Evolutionary conservation across 2,329 filamentous ascomycete species (phyloP), one percentile per base, ranked within the genome.

Genomic region (Tolypocladium album): DNA sequence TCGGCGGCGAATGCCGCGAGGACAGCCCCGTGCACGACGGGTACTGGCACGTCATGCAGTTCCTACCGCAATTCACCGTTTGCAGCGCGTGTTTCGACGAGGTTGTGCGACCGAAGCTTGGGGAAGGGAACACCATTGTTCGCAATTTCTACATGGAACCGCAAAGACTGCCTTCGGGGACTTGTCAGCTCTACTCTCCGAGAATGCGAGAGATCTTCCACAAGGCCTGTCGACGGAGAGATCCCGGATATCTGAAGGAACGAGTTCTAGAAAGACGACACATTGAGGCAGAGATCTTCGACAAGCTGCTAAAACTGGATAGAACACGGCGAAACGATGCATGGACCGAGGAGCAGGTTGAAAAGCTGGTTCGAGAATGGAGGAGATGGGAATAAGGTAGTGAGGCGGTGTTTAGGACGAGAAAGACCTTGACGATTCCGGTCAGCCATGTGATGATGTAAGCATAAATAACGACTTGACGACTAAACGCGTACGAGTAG

Each of bases 41-140:
- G 15, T 76, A 80, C 45, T 97, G 92, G 92, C 87, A 95, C 71
- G 86, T 83, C 59, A 90, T 95, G 71, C 84, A 88, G 0, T 79
- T 83, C 17, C 76, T 95, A 0, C 89, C 88, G 0, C 83, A 92
- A 56, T 85, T 96, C 67, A 91, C 88, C 0, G 87, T 96, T 4
- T 97, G 92, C 72, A 85, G 89, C 64, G 90, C 93, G 72, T 97
- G 92, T 72, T 96, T 89, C 70, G 83, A 90, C 20, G 86, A 90
- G 27, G 82, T 90, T 0, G 84, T 96, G n/a, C 84, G 82, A 72
- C 91, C 92, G 0, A 77, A 85, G 57, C 74, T 87, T 1, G 76
- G 80, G 38, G 76, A 79, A 20, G 71, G 74, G 58, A 74, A 75
- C 47, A 75, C 81, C 0, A 77, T 92, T 31, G 85, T 88, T 12